Conservation (phyloP, 1,284 basidiomycete genomes). For the Stygiomarasmius scandens region DNA sequence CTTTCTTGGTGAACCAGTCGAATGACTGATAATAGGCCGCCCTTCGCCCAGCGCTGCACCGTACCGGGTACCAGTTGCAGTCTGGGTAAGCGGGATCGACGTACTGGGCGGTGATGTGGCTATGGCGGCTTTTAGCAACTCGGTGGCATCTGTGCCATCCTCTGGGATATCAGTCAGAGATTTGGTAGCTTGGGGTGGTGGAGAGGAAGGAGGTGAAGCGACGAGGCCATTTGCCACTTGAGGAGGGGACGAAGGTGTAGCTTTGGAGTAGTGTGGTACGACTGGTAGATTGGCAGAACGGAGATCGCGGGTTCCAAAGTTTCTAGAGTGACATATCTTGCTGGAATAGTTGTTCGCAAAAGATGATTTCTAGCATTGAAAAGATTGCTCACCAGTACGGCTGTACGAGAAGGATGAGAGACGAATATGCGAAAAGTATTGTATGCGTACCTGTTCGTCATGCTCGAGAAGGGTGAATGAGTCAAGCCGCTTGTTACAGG, state of each 20-base stretch:
- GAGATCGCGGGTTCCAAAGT: conserved; percentile 72
- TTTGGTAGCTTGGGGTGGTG: background rate
- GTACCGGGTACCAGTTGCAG: conserved; percentile 53
- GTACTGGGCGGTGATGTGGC: conserved; percentile 1
- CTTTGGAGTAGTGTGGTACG: conserved; percentile 29
- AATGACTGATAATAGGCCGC: conserved; percentile 18
- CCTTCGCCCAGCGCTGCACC: conserved; percentile 43
- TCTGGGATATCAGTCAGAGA: conserved; percentile 1
- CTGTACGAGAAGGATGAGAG: conserved; percentile 32
- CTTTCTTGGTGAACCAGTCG: conserved; percentile 30
- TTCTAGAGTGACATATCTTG: conserved; percentile 74
- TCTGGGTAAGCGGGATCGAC: conserved; percentile 32
- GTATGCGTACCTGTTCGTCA: conserved; percentile 63
- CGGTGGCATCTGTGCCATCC: background rate
- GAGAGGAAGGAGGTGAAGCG: conserved; percentile 4
- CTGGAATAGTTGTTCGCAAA: conserved; percentile 37
- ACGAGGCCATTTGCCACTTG: conserved; percentile 12
- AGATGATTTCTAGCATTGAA: conserved; percentile 10
- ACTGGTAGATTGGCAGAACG: conserved; percentile 71
- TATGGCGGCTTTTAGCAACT: background rate
- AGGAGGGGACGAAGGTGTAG: conserved; percentile 23
- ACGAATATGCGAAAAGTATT: background rate
- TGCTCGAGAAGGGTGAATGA: conserved; percentile 75
- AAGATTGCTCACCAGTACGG: conserved; percentile 60
- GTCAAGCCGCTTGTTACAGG: conserved; percentile 74